Base-by-base conservation (phyloP, 805 yeast species). In the Tanozyma kutaoensis region DNA sequence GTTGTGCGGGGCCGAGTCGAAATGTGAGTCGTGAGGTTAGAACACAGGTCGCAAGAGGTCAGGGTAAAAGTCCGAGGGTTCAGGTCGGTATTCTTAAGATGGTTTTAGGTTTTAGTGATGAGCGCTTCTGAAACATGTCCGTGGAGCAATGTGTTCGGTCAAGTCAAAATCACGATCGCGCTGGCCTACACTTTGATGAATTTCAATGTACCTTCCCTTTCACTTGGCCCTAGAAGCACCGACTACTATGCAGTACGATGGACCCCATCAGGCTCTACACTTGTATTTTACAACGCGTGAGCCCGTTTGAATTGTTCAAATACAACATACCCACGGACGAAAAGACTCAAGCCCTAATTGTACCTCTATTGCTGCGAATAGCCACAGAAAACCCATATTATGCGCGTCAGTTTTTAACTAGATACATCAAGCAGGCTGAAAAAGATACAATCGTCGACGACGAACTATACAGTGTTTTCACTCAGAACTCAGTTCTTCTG, bases 311-410 rank as follows among this genome's bases (percentile, higher is more conserved):
- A 5, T 14, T 13, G 14, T 7, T 23, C 16, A 23, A 14, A 3
- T 20, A 20, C 14, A 8, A 17, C 17, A 13, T 25, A 2, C 28
- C 37, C 16, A 24, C 29, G 8, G n/a, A 20, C 12, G 37, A 39
- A 7, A 35, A 41, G 12, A 30, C 36, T 7, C 55, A 52, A 28
- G 27, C 31, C 7, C 22, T 23, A 9, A 25, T 59, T 15, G 27
- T 50, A 4, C 18, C 25, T 5, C 33, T 25, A 1, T 23, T 58
- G 7, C 12, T 14, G 4, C 36, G 30, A 12, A 45, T 58, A 11
- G 31, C 53, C 2, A 26, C 33, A 4, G 25, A 39, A n/a, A 76
- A 76, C 43, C 58, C 69, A 9, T 59, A 58, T 46, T 76, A 76
- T 39, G 58, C 59, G 24, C 67, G 64, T 37, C 33, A 40, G 5